Evolutionary conservation across 1,139 yeast species (phyloP).

Genomic region (Protomyces gravidus): DNA sequence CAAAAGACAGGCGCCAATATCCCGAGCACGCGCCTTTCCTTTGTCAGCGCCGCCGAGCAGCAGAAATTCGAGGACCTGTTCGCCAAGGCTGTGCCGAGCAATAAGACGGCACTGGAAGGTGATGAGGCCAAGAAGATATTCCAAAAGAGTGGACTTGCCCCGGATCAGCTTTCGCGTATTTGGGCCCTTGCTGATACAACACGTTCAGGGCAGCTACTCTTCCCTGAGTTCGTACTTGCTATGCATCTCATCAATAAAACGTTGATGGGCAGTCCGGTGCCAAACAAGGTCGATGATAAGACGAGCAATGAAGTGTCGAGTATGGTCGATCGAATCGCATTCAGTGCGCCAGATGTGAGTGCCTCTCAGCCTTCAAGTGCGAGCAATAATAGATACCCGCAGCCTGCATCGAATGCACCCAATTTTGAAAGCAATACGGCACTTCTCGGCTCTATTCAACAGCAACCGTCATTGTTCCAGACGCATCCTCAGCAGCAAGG

Average conservation of each 20-base stretch:
- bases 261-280: slow-evolving; percentile 71
- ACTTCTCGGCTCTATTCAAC: slow-evolving; percentile 13
- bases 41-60: slow-evolving; percentile 81
- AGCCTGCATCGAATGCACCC: slow-evolving; percentile 11
- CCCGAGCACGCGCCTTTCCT: slow-evolving; percentile 71
- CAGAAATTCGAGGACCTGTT: slow-evolving; percentile 77
- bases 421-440: slow-evolving; percentile 15
- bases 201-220: slow-evolving; percentile 74
- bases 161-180: slow-evolving; percentile 73
- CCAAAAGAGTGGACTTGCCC: slow-evolving; percentile 71
- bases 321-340: slow-evolving; percentile 71
- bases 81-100: slow-evolving; percentile 45
- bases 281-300: slow-evolving; percentile 63
- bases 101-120: slow-evolving; percentile 59
- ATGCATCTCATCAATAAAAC: slow-evolving; percentile 80
- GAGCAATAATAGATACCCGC: slow-evolving; percentile 2
- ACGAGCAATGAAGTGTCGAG: slow-evolving; percentile 79
- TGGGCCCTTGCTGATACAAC: slow-evolving; percentile 84
- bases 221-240: slow-evolving; percentile 93
- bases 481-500: slow-evolving; percentile 16
- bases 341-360: slow-evolving; percentile 17
- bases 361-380: slow-evolving; percentile 2
- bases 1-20: slow-evolving; percentile 38
- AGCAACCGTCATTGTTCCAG: not conserved
- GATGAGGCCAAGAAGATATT: slow-evolving; percentile 74